Evolutionary conservation across 1,139 yeast genomes (phyloP), one percentile per base, ranked within the genome.

Genomic region (Kazachstania sp.): DNA sequence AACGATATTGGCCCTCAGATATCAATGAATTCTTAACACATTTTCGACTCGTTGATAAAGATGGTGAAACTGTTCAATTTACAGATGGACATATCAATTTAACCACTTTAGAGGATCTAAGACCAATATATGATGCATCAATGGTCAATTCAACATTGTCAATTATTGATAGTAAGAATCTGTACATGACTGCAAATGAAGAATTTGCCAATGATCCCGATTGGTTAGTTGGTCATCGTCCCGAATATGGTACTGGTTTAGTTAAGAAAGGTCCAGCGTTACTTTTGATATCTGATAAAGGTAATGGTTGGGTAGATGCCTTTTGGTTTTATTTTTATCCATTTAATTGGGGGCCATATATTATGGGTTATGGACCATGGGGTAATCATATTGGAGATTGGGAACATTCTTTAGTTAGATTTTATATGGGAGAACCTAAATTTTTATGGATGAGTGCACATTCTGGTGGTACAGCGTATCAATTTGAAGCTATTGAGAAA

Each of bases 401-500:
- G 98, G 98, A 92, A 59, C 98, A 92, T 64, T 81, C 95, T 3
- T 69, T 92, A 38, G 94, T 88, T 12, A 71, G 98, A 32, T 92
- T 86, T 63, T 77, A 81, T 56, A 75, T 84, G 4, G 95, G 96
- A 0, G 69, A 73, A 51, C 97, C 98, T 0, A 73, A 81, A n/a
- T 77, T 84, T 49, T 80, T 90, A n/a, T 92, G 97, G 97, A 86
- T 92, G 95, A 84, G 95, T 30, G 97, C 97, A 0, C 98, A 92
- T 66, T 95, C 97, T 1, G 97, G 97, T 11, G 98, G 98, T 3
- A 84, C 90, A 20, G 97, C 95, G 0, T 92, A 83, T 64, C 74
- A 75, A 54, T 90, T 81, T 62, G 72, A 77, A 26, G 84, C 87
- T 29, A 68, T 88, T 52, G 96, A 88, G 60, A 85, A 83, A 60